A percentile compares a stretch with the other conserved stretches of the same genome.
Evolutionary conservation across 495 filamentous ascomycete genomes (phyloP).

Genomic region (Podospora comata): DNA sequence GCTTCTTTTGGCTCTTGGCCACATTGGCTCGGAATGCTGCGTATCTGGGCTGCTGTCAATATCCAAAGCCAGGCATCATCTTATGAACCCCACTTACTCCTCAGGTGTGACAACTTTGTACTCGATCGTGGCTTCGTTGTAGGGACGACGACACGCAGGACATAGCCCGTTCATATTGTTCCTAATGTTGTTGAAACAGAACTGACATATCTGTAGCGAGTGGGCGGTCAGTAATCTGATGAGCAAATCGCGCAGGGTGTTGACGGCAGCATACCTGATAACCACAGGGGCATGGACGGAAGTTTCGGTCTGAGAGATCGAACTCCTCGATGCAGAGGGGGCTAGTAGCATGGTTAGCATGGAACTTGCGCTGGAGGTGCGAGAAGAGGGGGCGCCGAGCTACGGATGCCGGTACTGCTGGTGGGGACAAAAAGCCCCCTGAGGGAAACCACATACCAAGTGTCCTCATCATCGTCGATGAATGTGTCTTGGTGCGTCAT

Average conservation of each 20-base stretch:
- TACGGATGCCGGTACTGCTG: not conserved
- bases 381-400: conserved; percentile 8
- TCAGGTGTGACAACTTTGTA: conserved; percentile 91
- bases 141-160: conserved; percentile 90
- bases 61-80: not conserved
- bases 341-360: conserved; percentile 42
- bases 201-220: conserved; percentile 82
- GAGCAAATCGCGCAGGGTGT: conserved; percentile 3
- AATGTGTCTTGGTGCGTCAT: conserved; percentile 90
- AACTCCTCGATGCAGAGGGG: conserved; percentile 99
- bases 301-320: conserved; percentile 94
- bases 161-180: conserved; percentile 92
- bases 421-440: conserved; percentile 12
- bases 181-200: conserved; percentile 98
- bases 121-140: conserved; percentile 94
- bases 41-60: conserved; percentile 40
- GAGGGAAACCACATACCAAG: conserved; percentile 59
- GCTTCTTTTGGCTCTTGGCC: conserved; percentile 85
- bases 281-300: conserved; percentile 94
- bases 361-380: conserved; percentile 13
- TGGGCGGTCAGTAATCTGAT: conserved; percentile 25
- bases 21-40: conserved; percentile 78
- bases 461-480: conserved; percentile 95
- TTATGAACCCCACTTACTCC: conserved; percentile 57
- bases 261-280: conserved; percentile 70